Base-by-base conservation (phyloP, 148 eudicot species). In the Cornus suecica region DNA sequence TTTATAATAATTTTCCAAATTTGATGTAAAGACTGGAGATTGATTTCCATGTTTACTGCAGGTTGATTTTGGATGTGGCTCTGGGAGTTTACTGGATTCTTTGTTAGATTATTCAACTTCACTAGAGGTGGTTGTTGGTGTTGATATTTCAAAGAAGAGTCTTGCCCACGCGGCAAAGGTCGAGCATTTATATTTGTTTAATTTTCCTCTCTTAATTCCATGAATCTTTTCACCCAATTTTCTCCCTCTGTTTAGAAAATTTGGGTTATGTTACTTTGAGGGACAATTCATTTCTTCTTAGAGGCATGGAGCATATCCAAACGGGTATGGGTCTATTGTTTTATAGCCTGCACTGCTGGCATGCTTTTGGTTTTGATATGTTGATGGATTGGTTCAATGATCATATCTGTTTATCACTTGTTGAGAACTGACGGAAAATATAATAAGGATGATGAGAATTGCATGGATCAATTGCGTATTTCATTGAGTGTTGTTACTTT, bases 21-120 rank as follows among this genome's bases (percentile, higher is more conserved):
- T 45, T 72, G 67, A 30, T 68, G 5, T 76, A 7, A n/a, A 63
- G 80, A 28, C 5, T 73, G 68, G 30, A 42, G 23, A 9, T 65
- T 54, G 25, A 77, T 81, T 27, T 76, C 30, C 56, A 67, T 65
- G 60, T 26, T 68, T 24, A 48, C 74, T 81, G 85, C 87, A 96
- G 99, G 90, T 96, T 84, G 99, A 96, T 85, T 96, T 96, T 82
- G 99, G 98, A 58, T 96, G 99, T 86, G 99, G 99, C 72, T 86
- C 99, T 73, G 99, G 99, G 80, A 91, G 98, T 81, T 87, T 96
- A 78, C 75, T 96, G 86, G 99, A 96, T 32, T 85, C 94, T 13
- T 84, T 96, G 80, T 66, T 96, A 73, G 90, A 84, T 62, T 84
- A 76, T 76, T 88, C 90, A 23, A 96, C 88, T 73, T 87, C 97